Evolutionary conservation across 768 basidiomycete genomes (phyloP), one percentile per base, ranked within the genome.

Genomic region (Boletus pseudo-olivaceus): DNA sequence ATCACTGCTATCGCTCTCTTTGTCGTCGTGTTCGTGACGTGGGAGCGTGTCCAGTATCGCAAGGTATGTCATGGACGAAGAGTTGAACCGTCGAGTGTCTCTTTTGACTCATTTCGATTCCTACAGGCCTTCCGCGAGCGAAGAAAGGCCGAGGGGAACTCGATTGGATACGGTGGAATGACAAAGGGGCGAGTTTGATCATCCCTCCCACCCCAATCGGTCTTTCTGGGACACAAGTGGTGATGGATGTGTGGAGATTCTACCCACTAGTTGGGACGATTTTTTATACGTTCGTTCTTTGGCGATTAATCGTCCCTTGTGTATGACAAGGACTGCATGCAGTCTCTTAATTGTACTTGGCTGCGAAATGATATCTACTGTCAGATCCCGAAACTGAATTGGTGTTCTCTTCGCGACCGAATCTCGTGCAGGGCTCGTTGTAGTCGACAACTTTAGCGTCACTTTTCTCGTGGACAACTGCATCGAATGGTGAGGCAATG

Each of bases 41-140:
- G 85, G 65, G 91, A 95, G 76, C 82, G 93, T 44, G 84, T 90
- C 26, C 88, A 87, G 71, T 91, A 91, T 67, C 85, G 90, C 75
- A 88, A 83, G 79, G 90, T 89, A 55, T 52, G 80, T 53, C 26
- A 5, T 29, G 14, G 32, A 29, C 29, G 23, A 17, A 7, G 8
- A 46, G 47, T 44, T 3, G 23, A 26, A 14, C 15, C 6, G 30
- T 35, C 9, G 35, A 29, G n/a, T 19, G 19, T 14, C 17, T 4
- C 14, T 0, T 30, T 27, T 2, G 12, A 29, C 32, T 53, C n/a
- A 54, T 52, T 26, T 26, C 46, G 26, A 9, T 60, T 23, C 47
- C 19, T 57, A 35, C 58, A 90, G 88, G 78, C 81, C 56, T 92
- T 90, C 82, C 78, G 88, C 60, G 78, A 82, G 73, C 81, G 83